phyloP scores from a whole-genome alignment of 306 rosid genomes.

The Vicia villosa region DNA sequence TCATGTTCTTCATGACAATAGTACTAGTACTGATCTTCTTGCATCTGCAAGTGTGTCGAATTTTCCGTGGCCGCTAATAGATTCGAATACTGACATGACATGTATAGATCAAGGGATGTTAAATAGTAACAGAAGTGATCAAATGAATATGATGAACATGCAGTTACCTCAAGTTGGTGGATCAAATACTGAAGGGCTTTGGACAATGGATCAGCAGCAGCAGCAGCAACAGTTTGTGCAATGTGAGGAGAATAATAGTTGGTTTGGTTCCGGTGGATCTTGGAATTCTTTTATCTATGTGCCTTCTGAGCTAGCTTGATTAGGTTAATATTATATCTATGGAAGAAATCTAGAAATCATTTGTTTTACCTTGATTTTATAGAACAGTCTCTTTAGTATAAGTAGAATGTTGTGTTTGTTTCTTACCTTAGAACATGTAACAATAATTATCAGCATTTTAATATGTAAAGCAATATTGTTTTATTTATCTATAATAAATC shows the following conservation, averaged over 20 bases:
- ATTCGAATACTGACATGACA: slow-evolving; percentile 30
- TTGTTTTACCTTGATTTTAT: slow-evolving; percentile 6
- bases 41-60: slow-evolving; percentile 4
- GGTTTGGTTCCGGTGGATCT: slow-evolving; percentile 45
- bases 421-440: not conserved
- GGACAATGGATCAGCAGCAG: slow-evolving; percentile 45
- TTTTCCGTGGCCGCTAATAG: slow-evolving; percentile 37
- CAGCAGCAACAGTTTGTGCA: slow-evolving; percentile 44
- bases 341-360: slow-evolving; percentile 9
- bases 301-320: slow-evolving; percentile 48
- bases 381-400: slow-evolving; percentile 16
- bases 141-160: slow-evolving; percentile 36
- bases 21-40: slow-evolving; percentile 24
- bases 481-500: slow-evolving; percentile 8
- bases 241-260: slow-evolving; percentile 36
- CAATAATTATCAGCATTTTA: slow-evolving; percentile 10
- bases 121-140: slow-evolving; percentile 32
- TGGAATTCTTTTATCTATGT: slow-evolving; percentile 52
- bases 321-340: not conserved
- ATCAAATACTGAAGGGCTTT: slow-evolving; percentile 28
- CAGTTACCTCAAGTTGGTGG: slow-evolving; percentile 36
- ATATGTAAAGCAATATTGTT: slow-evolving; percentile 4
- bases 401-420: slow-evolving; percentile 20
- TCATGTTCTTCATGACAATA: slow-evolving; percentile 32
- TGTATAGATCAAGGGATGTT: slow-evolving; percentile 34